Conservation (phyloP, 352 stramenopile species). For the Pythium insidiosum region DNA sequence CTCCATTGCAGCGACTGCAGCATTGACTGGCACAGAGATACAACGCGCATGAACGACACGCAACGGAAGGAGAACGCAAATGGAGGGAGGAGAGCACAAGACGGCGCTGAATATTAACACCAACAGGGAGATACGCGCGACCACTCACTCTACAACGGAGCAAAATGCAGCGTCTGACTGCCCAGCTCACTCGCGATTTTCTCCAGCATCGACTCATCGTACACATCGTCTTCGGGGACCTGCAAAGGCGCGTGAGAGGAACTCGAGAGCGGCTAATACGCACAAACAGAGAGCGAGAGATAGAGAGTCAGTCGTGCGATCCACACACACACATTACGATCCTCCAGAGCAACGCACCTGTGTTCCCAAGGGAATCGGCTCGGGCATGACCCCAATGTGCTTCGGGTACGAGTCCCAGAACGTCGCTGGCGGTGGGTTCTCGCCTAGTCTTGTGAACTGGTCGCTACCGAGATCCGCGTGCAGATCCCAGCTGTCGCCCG, state of each 20-base stretch:
- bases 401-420: conserved; percentile 41
- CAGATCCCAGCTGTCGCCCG: conserved; percentile 21
- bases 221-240: conserved; percentile 25
- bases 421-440: conserved; percentile 29
- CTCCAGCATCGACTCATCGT: conserved; percentile 37
- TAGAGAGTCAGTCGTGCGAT: too few species aligned
- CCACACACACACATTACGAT: too few species aligned
- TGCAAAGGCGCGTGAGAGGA: conserved; percentile 8
- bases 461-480: conserved; percentile 3
- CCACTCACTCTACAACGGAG: conserved; percentile 28
- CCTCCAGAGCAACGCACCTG: conserved; percentile 7
- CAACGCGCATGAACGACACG: too few species aligned
- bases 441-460: conserved; percentile 19
- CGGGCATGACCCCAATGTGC: conserved; percentile 15
- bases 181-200: conserved; percentile 30
- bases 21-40: too few species aligned
- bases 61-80: too few species aligned
- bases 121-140: too few species aligned
- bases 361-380: conserved; percentile 19
- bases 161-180: conserved; percentile 31
- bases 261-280: conserved; percentile 2
- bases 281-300: too few species aligned
- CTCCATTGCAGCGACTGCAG: too few species aligned
- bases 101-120: too few species aligned
- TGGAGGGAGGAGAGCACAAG: too few species aligned